Evolutionary conservation across 2,329 filamentous ascomycete genomes (phyloP), one percentile per base, ranked within the genome.

Genomic region (Penicillium concentricum): DNA sequence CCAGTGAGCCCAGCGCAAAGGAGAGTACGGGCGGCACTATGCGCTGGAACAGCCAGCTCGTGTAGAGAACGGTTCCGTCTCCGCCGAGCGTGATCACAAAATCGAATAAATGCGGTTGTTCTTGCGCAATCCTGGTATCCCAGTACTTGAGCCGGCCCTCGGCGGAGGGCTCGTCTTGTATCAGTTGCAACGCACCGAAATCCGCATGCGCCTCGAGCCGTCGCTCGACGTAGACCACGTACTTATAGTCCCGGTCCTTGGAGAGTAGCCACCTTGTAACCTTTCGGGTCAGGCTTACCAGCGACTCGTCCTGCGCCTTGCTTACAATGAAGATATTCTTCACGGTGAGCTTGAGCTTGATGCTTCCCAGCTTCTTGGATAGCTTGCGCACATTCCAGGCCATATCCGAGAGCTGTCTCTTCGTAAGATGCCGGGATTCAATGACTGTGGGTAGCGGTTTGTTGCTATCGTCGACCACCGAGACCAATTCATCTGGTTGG

Each of bases 371-470:
- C 58, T 90, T 88, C 69, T 96, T 89, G 30, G 90, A 93, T 57
- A 99, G 79, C 74, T 97, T 91, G 46, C 94, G 83, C 56, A 97
- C 94, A 26, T 93, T 92, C 86, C 93, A 92, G 0, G 93, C 92
- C 93, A 99, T 97, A 67, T 97, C 94, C 15, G 89, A 92, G 41
- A 99, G 81, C 74, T 99, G 91, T 73, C 90, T 92, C 79, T 97
- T 97, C 1, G 92, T 97, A 64, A 97, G 81, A 48, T 97, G 84
- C n/a, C 93, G 84, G 57, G 85, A 87, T 55, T 86, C 79, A 18
- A 81, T 78, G 26, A 81, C 77, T 10, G 74, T 72, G n/a, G 72
- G 67, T 18, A 67, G 59, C 15, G 69, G 68, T 18, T 69, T 67
- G 22, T 61, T 64, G 12, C 66, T 68, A 35, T 56, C 51, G 38